Evolutionary conservation across 129 eudicot species (phyloP), one percentile per base, ranked within the genome.

Genomic region (Logfia minima): DNA sequence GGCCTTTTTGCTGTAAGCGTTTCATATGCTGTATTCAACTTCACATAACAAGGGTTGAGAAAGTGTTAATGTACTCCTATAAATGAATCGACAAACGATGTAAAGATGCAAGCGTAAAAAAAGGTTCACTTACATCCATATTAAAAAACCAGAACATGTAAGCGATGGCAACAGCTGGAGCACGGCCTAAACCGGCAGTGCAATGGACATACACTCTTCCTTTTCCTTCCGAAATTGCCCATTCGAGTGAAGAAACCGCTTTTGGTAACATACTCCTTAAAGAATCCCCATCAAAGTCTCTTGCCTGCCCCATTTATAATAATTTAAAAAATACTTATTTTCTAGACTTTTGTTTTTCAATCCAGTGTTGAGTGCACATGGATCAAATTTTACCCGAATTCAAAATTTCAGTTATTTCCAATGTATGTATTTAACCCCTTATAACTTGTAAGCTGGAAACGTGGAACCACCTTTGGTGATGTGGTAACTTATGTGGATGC

Each of bases 171-270:
- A 91, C 96, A 70, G 98, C 97, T 21, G 98, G 98, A 55, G 98
- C 98, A 59, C 98, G 85, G 8, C 98, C 98, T 81, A 93, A 82
- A 63, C 98, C 98, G 39, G 98, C 98, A 31, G 98, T 90, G 81
- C 98, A 93, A 68, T 93, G 98, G 16, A 93, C 93, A 48, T 93
- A 93, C 1, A 83, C 90, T 85, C 82, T 88, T 77, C 96, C 98
- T 75, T 89, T 88, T 17, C 96, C 96, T 71, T 93, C 96, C 3
- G 87, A 84, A 79, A 93, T 74, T n/a, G 96, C 98, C 91, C 97
- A 89, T 77, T 93, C 98, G 41, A 93, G 41, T 56, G 88, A 84
- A 13, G 98, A 90, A 64, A 90, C 98, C 22, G 97, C 98, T 86
- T 87, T 89, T 1, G 97, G 96, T 82, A 93, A 74, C 81, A 85